Percentiles rank a stretch among this genome's conserved stretches.
Evolutionary conservation across 306 rosid species (phyloP).

Genomic region (Cicer pinnatifidum): DNA sequence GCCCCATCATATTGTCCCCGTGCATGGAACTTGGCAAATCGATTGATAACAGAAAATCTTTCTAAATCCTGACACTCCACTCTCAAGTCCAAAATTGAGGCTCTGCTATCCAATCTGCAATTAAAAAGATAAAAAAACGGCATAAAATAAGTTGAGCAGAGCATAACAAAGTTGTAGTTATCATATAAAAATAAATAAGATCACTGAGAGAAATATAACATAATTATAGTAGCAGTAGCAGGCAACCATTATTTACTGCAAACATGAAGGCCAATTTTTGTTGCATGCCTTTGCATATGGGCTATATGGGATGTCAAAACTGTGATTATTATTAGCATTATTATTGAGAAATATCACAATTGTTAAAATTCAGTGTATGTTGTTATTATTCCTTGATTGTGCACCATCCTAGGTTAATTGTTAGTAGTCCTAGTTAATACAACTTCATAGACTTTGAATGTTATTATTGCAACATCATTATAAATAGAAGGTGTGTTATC

Average conservation of each 20-base stretch:
- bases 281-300: slow-evolving; percentile 16
- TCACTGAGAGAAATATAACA: background rate
- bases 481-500: too few species aligned
- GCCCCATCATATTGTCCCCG: slow-evolving; percentile 82
- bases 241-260: slow-evolving; percentile 7
- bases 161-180: slow-evolving; percentile 25
- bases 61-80: slow-evolving; percentile 92
- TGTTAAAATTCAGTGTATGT: too few species aligned
- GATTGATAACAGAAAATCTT: slow-evolving; percentile 88
- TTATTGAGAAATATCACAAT: too few species aligned
- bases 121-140: slow-evolving; percentile 37
- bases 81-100: slow-evolving; percentile 86
- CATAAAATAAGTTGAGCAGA: slow-evolving; percentile 5
- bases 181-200: slow-evolving; percentile 9
- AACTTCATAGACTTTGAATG: too few species aligned
- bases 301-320: too few species aligned
- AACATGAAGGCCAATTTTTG: background rate
- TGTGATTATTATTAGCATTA: too few species aligned
- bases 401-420: too few species aligned
- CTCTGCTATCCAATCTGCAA: slow-evolving; percentile 78
- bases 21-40: slow-evolving; percentile 90
- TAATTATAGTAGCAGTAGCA: background rate
- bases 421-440: too few species aligned
- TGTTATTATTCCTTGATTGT: too few species aligned
- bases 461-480: too few species aligned